phyloP scores from a whole-genome alignment of 2,329 filamentous ascomycete species.

The Myriosclerotinia scirpicola region DNA sequence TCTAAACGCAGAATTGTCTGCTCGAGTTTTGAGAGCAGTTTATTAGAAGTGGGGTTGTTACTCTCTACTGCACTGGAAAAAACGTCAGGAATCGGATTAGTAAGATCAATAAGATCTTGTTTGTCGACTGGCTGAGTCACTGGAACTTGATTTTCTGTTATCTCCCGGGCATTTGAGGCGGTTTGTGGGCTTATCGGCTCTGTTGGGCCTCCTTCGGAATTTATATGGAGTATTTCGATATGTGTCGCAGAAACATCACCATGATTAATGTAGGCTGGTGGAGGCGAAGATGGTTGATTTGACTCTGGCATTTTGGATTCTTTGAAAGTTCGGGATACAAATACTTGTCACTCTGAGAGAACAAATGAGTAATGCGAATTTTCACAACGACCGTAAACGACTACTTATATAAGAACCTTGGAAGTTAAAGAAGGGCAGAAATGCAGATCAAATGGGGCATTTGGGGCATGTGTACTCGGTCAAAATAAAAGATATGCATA shows the following conservation, averaged over 20 bases:
- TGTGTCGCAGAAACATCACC: neutral
- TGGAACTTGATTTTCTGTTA: neutral
- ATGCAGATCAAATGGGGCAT: neutral
- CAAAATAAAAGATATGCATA: too few species aligned
- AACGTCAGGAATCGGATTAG: neutral
- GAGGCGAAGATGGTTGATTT: neutral
- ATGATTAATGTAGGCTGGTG: slow-evolving; percentile 9
- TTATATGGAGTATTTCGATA: neutral
- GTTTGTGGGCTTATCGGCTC: neutral
- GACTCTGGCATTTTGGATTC: neutral
- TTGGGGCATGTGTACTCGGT: slow-evolving; percentile 9
- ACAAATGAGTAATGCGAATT: neutral
- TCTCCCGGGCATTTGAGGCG: neutral
- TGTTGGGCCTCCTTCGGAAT: neutral
- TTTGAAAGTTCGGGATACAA: too few species aligned
- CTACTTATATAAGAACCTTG: neutral
- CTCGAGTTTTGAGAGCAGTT: slow-evolving; percentile 5
- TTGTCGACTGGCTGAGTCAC: neutral
- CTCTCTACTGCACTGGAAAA: neutral
- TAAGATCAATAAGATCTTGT: neutral
- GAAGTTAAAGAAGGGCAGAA: neutral
- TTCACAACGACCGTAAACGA: neutral
- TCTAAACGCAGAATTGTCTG: slow-evolving; percentile 5
- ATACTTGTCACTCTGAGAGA: neutral
- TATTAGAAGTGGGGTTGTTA: neutral